Percentiles rank a stretch among this genome's conserved stretches.
Evolutionary conservation across 805 yeast species (phyloP).

Genomic region (Nakazawaea ambrosiae): DNA sequence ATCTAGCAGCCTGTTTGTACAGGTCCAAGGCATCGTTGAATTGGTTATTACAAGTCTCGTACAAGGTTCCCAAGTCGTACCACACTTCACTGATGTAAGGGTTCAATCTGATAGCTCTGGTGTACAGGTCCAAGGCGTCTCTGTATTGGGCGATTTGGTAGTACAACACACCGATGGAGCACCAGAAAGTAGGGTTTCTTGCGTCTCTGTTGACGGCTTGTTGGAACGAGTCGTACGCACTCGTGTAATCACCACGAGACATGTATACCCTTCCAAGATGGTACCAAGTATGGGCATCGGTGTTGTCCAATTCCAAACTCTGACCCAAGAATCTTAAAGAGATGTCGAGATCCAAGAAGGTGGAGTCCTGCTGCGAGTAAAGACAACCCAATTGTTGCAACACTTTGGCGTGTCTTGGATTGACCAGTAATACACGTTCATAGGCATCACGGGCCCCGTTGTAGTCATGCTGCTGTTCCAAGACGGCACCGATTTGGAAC

Average conservation of each 20-base stretch:
- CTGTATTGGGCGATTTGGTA: constrained; percentile 94
- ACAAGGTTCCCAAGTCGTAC: constrained; percentile 96
- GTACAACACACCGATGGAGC: constrained; percentile 90
- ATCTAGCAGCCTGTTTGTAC: constrained; percentile 89
- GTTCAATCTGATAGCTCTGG: constrained; percentile 90
- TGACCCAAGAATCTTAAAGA: constrained; percentile 80
- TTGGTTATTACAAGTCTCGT: constrained; percentile 96
- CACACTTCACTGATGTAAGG: constrained; percentile 97
- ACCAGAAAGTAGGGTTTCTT: constrained; percentile 97
- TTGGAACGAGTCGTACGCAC: constrained; percentile 97
- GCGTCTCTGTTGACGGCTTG: constrained; percentile 97
- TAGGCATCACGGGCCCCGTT: constrained; percentile 91
- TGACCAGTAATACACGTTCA: constrained; percentile 81
- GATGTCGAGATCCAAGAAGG: constrained; percentile 73
- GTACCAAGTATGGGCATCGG: constrained; percentile 97
- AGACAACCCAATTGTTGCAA: constrained; percentile 94
- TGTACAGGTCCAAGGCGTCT: constrained; percentile 96
- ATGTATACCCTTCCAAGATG: constrained; percentile 94
- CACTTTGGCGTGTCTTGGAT: constrained; percentile 93
- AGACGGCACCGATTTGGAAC: constrained; percentile 96
- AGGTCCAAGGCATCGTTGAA: constrained; percentile 94
- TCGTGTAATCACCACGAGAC: constrained; percentile 91
- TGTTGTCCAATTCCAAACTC: constrained; percentile 80
- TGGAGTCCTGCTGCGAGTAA: constrained; percentile 66
- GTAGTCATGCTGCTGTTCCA: constrained; percentile 91